phyloP scores from a whole-genome alignment of 2,329 filamentous ascomycete genomes.

The Penicillium psychrosexuale region DNA sequence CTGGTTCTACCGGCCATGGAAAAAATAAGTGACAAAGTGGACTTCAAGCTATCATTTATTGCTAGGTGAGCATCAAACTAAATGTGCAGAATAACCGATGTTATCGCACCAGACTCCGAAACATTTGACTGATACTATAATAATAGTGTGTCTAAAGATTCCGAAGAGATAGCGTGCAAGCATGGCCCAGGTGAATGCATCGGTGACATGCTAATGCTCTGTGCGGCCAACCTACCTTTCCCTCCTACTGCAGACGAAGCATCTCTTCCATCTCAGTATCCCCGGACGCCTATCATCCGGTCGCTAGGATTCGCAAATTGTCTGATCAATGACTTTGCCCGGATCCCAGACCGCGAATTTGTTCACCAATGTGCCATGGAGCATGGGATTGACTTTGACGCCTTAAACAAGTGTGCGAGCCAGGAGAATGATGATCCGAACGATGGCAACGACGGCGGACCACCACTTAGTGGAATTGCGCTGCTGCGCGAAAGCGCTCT shows the following conservation, averaged over 20 bases:
- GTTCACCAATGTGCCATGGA: conserved; percentile 86
- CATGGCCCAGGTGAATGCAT: conserved; percentile 89
- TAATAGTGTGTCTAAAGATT: conserved; percentile 59
- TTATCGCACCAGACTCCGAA: neutral
- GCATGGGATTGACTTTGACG: conserved; percentile 79
- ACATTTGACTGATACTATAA: conserved; percentile 5
- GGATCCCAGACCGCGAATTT: conserved; percentile 75
- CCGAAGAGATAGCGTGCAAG: conserved; percentile 81
- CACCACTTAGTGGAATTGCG: conserved; percentile 52
- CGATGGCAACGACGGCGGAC: conserved; percentile 56
- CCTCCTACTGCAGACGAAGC: conserved; percentile 24
- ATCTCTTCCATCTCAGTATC: conserved; percentile 51
- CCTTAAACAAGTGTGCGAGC: conserved; percentile 77
- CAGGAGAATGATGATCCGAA: conserved; percentile 68
- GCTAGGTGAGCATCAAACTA: conserved; percentile 58
- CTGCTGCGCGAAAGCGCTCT: conserved; percentile 47
- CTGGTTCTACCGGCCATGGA: conserved; percentile 86
- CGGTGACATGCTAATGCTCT: conserved; percentile 92
- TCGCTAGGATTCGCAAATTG: conserved; percentile 94
- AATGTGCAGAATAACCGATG: neutral
- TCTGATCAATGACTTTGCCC: conserved; percentile 68
- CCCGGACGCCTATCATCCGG: conserved; percentile 69
- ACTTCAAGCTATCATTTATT: conserved; percentile 89
- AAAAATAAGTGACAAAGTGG: conserved; percentile 73
- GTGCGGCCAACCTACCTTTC: conserved; percentile 67